Conservation (phyloP, 768 basidiomycete species). For the Multifurca ochricompacta region DNA sequence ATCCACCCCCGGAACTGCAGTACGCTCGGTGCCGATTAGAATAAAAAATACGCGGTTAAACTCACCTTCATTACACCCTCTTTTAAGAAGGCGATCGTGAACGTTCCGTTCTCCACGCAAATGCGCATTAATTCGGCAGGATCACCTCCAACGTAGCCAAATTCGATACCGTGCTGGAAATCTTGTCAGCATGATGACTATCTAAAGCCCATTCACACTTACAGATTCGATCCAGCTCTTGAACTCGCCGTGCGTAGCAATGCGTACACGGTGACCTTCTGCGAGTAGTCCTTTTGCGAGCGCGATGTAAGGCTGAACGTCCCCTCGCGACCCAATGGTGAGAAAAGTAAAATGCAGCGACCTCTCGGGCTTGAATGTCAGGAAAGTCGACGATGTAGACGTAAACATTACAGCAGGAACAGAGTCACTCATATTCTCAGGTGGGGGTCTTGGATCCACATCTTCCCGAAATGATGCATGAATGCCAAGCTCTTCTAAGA, state of each 20-base stretch:
- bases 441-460: slow-evolving; percentile 37
- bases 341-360: slow-evolving; percentile 87
- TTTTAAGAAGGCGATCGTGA: slow-evolving; percentile 90
- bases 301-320: slow-evolving; percentile 97
- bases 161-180: slow-evolving; percentile 87
- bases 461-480: slow-evolving; percentile 33
- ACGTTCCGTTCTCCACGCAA: slow-evolving; percentile 96
- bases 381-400: slow-evolving; percentile 89
- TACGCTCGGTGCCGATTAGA: slow-evolving; percentile 4
- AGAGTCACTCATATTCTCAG: slow-evolving; percentile 33
- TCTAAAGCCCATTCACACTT: slow-evolving; percentile 25
- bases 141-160: slow-evolving; percentile 90
- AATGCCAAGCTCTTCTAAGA: slow-evolving; percentile 79
- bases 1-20: slow-evolving; percentile 92
- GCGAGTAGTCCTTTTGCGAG: slow-evolving; percentile 85
- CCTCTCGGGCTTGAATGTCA: slow-evolving; percentile 90
- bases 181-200: not conserved
- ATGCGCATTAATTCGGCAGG: slow-evolving; percentile 97
- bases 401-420: slow-evolving; percentile 93
- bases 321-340: slow-evolving; percentile 93
- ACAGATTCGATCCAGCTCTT: slow-evolving; percentile 93
- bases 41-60: slow-evolving; percentile 1
- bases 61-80: slow-evolving; percentile 80
- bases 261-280: slow-evolving; percentile 82
- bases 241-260: slow-evolving; percentile 95